These are phyloP conservation scores for Xylogone sp. DNA, from an alignment of 2,329 filamentous ascomycete genomes.

Conservation along the genomic window DNA sequence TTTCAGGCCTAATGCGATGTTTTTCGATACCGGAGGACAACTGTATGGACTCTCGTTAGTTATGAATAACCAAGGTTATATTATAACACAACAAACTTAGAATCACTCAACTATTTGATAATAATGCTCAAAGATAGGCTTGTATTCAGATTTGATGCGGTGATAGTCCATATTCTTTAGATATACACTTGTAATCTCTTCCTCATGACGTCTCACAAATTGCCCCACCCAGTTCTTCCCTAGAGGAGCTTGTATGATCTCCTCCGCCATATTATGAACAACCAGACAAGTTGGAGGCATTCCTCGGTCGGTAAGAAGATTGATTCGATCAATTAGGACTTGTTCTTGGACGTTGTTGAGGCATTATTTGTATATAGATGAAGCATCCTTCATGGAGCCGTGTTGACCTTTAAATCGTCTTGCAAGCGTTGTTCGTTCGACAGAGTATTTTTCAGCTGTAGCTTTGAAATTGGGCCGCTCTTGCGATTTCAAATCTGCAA, in stretches of 20 bases:
- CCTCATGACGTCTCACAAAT: conserved; percentile 3
- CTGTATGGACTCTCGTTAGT: neutral
- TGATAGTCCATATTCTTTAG: conserved; percentile 8
- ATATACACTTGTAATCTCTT: conserved; percentile 6
- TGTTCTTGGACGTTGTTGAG: conserved; percentile 5
- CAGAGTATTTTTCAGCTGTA: too few relatives aligned
- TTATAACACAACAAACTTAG: neutral
- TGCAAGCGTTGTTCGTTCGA: too few relatives aligned
- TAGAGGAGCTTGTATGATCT: conserved; percentile 5
- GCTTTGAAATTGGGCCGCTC: too few relatives aligned
- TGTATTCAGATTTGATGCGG: conserved; percentile 3
- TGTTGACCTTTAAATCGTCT: too few relatives aligned
- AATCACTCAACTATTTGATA: conserved; percentile 2
- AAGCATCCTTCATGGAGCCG: too few relatives aligned
- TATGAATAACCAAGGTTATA: neutral
- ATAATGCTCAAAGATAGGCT: conserved; percentile 4
- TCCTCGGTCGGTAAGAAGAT: conserved; percentile 3
- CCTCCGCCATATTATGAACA: conserved; percentile 9
- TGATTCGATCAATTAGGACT: conserved; percentile 6
- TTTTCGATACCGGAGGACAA: conserved; percentile 2
- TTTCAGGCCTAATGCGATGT: conserved; percentile 4
- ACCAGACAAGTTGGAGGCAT: conserved; percentile 9
- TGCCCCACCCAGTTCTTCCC: conserved; percentile 8
- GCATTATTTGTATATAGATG: neutral
- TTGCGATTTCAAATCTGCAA: too few relatives aligned